A percentile compares a stretch with the other conserved stretches of the same genome.
Conservation (phyloP, 345 rosid genomes). For the Arabis alpina region DNA sequence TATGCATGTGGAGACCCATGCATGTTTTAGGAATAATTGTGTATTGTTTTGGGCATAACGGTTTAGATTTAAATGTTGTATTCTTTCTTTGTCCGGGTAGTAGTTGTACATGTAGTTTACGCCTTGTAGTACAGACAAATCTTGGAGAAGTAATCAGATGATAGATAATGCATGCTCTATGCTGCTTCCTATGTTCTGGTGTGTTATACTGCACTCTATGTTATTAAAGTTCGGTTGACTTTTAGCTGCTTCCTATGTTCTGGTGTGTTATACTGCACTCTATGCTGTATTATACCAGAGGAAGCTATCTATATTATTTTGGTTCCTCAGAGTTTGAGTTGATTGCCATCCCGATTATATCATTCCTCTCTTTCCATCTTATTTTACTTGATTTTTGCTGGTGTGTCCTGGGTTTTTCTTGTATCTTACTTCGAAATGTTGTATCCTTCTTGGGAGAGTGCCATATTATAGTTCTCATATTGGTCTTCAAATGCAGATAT, state of each 20-base stretch:
- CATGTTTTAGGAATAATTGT: background rate
- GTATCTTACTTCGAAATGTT: constrained; percentile 20
- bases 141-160: constrained; percentile 9
- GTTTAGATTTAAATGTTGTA: constrained; percentile 2
- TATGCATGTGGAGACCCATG: constrained; percentile 5
- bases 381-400: background rate
- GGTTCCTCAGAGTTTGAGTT: background rate
- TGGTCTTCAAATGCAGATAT: constrained; percentile 62
- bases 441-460: constrained; percentile 19
- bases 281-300: constrained; percentile 13
- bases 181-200: constrained; percentile 13
- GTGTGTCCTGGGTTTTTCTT: constrained; percentile 14
- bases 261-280: constrained; percentile 2
- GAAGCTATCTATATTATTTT: constrained; percentile 15
- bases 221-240: too few species aligned
- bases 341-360: constrained; percentile 1
- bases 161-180: background rate
- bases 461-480: constrained; percentile 19
- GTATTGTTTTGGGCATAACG: constrained; percentile 17
- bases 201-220: constrained; percentile 8
- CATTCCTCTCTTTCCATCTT: background rate
- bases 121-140: background rate
- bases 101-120: constrained; percentile 1
- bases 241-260: constrained; percentile 17
- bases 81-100: background rate